Percentiles rank a stretch among this genome's conserved stretches.
Conservation (phyloP, 192 early-diverging fungal genomes). For the Helicostylum pulchrum region DNA sequence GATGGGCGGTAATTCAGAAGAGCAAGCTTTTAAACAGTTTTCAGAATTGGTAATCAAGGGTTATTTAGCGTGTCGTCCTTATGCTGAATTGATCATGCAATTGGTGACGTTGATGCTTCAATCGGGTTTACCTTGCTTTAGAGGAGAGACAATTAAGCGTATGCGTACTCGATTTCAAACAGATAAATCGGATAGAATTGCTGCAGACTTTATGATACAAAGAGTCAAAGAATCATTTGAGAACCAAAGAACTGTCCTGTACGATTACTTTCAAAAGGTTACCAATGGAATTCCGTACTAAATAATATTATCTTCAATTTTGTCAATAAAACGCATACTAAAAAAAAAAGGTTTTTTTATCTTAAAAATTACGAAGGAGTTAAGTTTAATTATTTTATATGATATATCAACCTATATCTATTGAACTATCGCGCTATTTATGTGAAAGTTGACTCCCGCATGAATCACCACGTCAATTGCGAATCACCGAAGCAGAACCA, state of each 20-base stretch:
- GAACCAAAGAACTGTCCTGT: constrained; percentile 83
- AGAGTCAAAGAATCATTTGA: constrained; percentile 89
- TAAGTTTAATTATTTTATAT: too few relatives aligned
- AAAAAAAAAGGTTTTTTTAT: too few relatives aligned
- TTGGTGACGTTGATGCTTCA: constrained; percentile 91
- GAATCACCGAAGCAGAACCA: too few relatives aligned
- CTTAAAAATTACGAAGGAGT: too few relatives aligned
- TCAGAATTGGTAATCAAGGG: constrained; percentile 88
- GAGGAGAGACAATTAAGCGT: constrained; percentile 86
- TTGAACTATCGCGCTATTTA: too few relatives aligned
- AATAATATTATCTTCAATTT: too few relatives aligned
- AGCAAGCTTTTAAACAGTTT: constrained; percentile 85
- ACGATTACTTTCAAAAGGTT: constrained; percentile 81
- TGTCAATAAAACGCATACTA: too few relatives aligned
- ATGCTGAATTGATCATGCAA: constrained; percentile 88
- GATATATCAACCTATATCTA: too few relatives aligned
- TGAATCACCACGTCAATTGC: too few relatives aligned
- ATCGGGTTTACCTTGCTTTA: constrained; percentile 97
- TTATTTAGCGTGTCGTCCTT: constrained; percentile 86
- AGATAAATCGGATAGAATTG: constrained; percentile 83
- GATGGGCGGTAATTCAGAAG: constrained; percentile 82
- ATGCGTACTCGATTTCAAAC: constrained; percentile 85
- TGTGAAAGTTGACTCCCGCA: too few relatives aligned
- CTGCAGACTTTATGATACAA: constrained; percentile 93
- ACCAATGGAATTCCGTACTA: constrained; percentile 60